Evolutionary conservation across 164 flowering plant genomes (phyloP), one percentile per base, ranked within the genome.

Genomic region (Liquidambar formosana): DNA sequence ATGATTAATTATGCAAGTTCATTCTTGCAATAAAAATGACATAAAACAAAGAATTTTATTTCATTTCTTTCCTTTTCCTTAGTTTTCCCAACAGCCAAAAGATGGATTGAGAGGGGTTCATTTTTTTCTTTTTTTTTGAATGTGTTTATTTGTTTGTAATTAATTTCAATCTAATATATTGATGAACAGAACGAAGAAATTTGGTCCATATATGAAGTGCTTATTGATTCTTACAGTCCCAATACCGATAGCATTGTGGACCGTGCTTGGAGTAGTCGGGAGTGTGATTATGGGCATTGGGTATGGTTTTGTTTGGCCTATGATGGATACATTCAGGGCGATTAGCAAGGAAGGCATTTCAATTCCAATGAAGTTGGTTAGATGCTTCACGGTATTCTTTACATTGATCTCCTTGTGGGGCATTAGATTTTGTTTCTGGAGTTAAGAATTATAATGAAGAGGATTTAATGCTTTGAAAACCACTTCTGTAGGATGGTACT

Each of bases 261-360:
- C 69, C 1, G 38, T 66, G 13, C 38, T 54, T 14, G 69, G 61
- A 18, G 61, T 56, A 8, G 51, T 58, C 3, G 70, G 75, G 15
- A 72, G 60, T 59, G 65, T 60, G 43, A 33, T 66, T 3, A 72
- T 72, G 70, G 75, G 65, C 14, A 51, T 72, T 33, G 63, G 67
- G 8, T 65, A 65, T 49, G 70, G 41, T 48, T 51, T 60, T n/a
- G 47, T 72, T 51, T 66, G 75, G 66, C 75, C 75, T 26, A 66
- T 72, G 5, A 66, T 72, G 71, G 75, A 72, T 44, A 72, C 75
- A 41, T 72, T 72, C 58, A 72, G 28, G 66, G 66, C 70, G 0
- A 54, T 66, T 54, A 72, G 71, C 59, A 60, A 53, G 53, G 70
- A 72, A 66, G 66, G 65, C 14, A 41, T 43, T 49, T 54, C 70